Evolutionary conservation across 257 asterid genomes (phyloP), one percentile per base, ranked within the genome.

Genomic region (Capsicum rhomboideum): DNA sequence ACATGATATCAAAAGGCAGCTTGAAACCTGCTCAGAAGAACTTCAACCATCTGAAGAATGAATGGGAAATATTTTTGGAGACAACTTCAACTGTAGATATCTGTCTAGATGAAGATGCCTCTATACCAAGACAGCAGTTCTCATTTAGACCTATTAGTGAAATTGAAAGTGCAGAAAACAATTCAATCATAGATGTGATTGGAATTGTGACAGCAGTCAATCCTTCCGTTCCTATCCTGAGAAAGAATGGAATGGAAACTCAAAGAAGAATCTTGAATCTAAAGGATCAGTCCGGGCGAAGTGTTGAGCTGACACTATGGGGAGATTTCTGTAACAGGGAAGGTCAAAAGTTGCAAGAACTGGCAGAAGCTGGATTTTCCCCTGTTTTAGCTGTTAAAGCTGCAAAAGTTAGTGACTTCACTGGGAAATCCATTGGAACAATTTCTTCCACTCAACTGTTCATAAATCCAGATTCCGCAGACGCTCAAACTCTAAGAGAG

Each of bases 181-280:
- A 93, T 88, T 88, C 97, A 50, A 92, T 95, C 72, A 85, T 97
- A 85, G 99, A 94, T 87, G 86, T 94, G 78, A 97, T 97, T 83
- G 99, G 98, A 46, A 87, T 94, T 46, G 97, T 97, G 23, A 90
- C 84, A 69, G 80, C 88, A 21, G 97, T 95, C 56, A 93, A 95
- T 89, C 99, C 98, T 75, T 93, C 98, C 82, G 97, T 97, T 82
- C 97, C 97, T 29, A 93, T 97, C 83, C 17, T 92, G 93, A 94
- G 98, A 89, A 95, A 95, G 91, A 97, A 97, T 89, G 99, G 99
- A 71, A 92, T 92, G 98, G 99, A 97, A 90, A 97, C 99, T 78
- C 97, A 92, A 82, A 90, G 93, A 90, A 91, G 98, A 88, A 88
- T 90, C 82, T 86, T 97, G 85, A 91, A 92, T 85, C 85, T 95